Conservation (phyloP, 495 filamentous ascomycete species). For the Daldinia caldariorum region DNA sequence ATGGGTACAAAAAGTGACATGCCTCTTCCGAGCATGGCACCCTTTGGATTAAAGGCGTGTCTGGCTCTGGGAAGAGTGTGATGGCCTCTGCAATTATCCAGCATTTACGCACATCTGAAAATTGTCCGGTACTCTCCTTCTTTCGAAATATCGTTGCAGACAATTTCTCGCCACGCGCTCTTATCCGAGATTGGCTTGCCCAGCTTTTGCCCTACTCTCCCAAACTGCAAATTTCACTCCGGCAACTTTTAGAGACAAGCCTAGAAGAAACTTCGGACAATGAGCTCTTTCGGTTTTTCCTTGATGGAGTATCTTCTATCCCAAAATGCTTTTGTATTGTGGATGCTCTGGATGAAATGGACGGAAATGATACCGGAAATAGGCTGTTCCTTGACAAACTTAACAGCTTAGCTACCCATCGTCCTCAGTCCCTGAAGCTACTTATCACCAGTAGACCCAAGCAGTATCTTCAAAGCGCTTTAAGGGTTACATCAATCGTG, state of each 20-base stretch:
- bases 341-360: background rate
- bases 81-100: background rate
- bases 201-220: slow-evolving; percentile 5
- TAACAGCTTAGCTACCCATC: background rate
- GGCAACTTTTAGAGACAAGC: background rate
- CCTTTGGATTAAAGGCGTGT: background rate
- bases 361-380: background rate
- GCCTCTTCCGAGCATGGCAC: background rate
- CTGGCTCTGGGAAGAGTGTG: background rate
- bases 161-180: background rate
- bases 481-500: background rate
- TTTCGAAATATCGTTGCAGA: background rate
- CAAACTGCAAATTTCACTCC: background rate
- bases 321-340: background rate
- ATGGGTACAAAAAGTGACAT: background rate
- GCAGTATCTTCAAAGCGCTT: background rate
- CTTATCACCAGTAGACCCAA: background rate
- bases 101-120: background rate
- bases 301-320: background rate
- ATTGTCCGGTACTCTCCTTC: background rate
- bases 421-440: background rate
- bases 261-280: background rate
- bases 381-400: background rate
- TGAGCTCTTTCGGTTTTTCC: background rate
- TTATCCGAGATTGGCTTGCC: slow-evolving; percentile 1